Conservation (phyloP, 768 basidiomycete genomes). For the Boletus rubroflammeus region DNA sequence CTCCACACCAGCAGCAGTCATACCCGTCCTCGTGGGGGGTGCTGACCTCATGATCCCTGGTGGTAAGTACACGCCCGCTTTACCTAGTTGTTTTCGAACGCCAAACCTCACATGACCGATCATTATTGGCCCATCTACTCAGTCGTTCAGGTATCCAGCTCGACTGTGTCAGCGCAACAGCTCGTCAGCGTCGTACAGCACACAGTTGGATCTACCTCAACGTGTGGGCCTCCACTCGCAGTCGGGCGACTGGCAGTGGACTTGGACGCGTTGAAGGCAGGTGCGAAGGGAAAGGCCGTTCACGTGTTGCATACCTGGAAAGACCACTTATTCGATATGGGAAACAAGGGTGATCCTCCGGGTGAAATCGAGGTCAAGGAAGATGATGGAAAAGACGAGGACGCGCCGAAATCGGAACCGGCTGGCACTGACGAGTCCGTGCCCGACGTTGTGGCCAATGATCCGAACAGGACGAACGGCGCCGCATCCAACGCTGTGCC, state of each 20-base stretch:
- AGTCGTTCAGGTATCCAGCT: constrained; percentile 57
- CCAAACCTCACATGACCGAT: not conserved
- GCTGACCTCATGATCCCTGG: constrained; percentile 89
- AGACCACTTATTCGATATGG: constrained; percentile 72
- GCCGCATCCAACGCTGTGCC: constrained; percentile 3
- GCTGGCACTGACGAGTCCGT: constrained; percentile 3
- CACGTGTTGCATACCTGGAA: constrained; percentile 71
- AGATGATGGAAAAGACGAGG: constrained; percentile 6
- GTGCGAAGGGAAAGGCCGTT: constrained; percentile 76
- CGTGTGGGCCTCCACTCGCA: constrained; percentile 53
- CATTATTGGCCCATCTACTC: not conserved
- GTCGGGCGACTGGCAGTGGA: constrained; percentile 69
- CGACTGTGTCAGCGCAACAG: constrained; percentile 39
- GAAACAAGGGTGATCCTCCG: constrained; percentile 58
- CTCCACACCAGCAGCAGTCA: constrained; percentile 67
- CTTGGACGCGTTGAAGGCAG: constrained; percentile 43
- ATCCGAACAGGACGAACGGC: constrained; percentile 26
- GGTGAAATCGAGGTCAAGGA: constrained; percentile 32
- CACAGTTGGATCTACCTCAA: constrained; percentile 29
- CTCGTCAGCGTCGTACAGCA: constrained; percentile 64
- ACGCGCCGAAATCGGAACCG: constrained; percentile 11
- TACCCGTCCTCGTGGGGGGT: constrained; percentile 70
- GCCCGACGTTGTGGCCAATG: constrained; percentile 4
- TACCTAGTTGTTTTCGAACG: not conserved
- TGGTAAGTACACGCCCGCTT: constrained; percentile 42